Base-by-base conservation (phyloP, 176 grass and related monocot species). In the Musa acuminata region DNA sequence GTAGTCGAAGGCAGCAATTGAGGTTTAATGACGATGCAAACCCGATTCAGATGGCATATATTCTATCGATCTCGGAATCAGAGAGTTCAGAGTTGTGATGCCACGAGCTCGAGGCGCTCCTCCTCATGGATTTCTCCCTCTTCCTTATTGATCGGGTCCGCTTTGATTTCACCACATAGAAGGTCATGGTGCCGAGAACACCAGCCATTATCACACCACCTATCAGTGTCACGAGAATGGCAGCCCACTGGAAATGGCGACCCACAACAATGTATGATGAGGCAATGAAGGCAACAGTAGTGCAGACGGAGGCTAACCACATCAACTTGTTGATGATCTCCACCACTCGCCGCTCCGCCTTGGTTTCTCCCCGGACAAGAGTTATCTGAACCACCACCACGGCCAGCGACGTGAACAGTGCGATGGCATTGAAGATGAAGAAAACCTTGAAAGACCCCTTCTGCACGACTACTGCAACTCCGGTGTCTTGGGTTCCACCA, bases 371-470 rank as follows among this genome's bases (percentile, higher is more conserved):
- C 67, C 92, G 83, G 69, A 96, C 92, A 19, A 96, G 67, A 11
- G 92, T 96, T 79, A 96, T 96, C 85, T 96, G 92, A 17, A 96
- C 89, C 49, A 96, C 89, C 85, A 96, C 92, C 1, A 96, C 92
- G 0, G 92, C 92, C 51, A 96, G 84, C 14, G 92, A 96, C 49
- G 92, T 96, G 83, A 96, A 96, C 73, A 96, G 29, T 1, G 92
- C 92, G 8, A 96, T 55, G 8, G 89, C 92, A 11, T 96, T 96
- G 82, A 92, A 96, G 71, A 96, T 87, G 83, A 96, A 96, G 69
- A 96, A 96, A 26, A 96, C 51, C 80, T 87, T 96, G 84, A 96
- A 96, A 20, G 92, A 75, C 1, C 52, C 35, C 1, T 72, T 70
- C 0, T 88, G 80, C 67, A 85, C 85, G 59, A 51, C 92, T 52